Conservation (phyloP, 2,329 filamentous ascomycete genomes). For the Aspergillus puulaauensis region DNA sequence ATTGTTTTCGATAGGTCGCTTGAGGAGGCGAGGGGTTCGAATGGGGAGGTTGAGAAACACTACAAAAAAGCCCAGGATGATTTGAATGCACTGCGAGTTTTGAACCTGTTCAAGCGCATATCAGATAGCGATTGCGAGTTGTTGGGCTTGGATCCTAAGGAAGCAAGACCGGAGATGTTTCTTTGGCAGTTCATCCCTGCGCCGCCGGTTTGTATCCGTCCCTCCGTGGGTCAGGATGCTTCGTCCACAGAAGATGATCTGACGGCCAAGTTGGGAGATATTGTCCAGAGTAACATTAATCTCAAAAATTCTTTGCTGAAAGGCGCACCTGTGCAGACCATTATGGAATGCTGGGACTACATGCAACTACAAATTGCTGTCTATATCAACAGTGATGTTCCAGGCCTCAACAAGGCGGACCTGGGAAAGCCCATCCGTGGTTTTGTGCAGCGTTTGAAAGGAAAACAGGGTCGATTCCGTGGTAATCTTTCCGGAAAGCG, state of each 20-base stretch:
- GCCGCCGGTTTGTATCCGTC: conserved; percentile 89
- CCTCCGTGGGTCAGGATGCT: conserved; percentile 88
- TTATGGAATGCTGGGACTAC: conserved; percentile 99
- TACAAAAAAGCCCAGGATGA: conserved; percentile 91
- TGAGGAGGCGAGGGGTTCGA: conserved; percentile 70
- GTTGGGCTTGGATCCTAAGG: conserved; percentile 79
- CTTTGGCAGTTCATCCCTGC: conserved; percentile 96
- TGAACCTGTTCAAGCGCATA: conserved; percentile 90
- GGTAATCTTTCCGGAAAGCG: conserved; percentile 97
- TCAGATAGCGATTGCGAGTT: conserved; percentile 84
- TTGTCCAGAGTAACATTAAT: conserved; percentile 86
- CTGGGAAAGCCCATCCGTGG: conserved; percentile 87
- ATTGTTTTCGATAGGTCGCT: conserved; percentile 84
- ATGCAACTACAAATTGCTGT: conserved; percentile 92
- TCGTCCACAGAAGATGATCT: conserved; percentile 95
- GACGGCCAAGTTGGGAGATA: conserved; percentile 94
- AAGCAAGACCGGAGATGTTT: conserved; percentile 92
- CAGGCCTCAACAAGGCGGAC: conserved; percentile 83
- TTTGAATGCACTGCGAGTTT: conserved; percentile 80
- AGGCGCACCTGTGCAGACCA: conserved; percentile 79
- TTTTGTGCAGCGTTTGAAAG: conserved; percentile 92
- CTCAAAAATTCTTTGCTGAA: conserved; percentile 80
- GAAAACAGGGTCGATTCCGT: conserved; percentile 95
- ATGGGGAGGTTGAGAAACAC: conserved; percentile 85
- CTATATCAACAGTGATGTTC: conserved; percentile 96